phyloP scores from a whole-genome alignment of 2,329 filamentous ascomycete genomes.

The Emericellopsis cladophorae region DNA sequence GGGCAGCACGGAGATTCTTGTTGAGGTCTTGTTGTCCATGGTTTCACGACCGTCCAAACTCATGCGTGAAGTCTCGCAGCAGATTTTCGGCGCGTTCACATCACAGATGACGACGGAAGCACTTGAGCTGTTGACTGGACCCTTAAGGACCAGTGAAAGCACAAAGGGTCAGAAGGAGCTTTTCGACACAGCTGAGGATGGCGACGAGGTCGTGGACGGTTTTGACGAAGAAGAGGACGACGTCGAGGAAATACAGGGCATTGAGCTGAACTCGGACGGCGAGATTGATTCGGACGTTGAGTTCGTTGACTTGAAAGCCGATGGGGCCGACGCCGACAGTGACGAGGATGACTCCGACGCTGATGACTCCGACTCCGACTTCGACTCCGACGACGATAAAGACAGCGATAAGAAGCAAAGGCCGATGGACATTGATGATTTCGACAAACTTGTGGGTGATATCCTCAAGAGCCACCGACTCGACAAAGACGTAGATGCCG shows the following conservation, averaged over 20 bases:
- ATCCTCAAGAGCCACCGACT: slow-evolving; percentile 61
- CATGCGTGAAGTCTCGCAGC: slow-evolving; percentile 74
- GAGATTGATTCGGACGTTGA: slow-evolving; percentile 39
- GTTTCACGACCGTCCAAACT: slow-evolving; percentile 74
- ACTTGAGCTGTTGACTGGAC: slow-evolving; percentile 51
- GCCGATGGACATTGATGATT: slow-evolving; percentile 51
- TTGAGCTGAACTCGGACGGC: slow-evolving; percentile 21
- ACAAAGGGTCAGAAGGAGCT: slow-evolving; percentile 74
- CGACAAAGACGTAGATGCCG: slow-evolving; percentile 44
- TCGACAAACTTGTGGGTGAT: slow-evolving; percentile 40
- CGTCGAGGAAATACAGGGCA: slow-evolving; percentile 19
- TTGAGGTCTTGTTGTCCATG: slow-evolving; percentile 86
- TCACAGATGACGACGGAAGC: slow-evolving; percentile 61
- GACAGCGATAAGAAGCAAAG: slow-evolving; percentile 29
- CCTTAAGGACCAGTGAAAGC: slow-evolving; percentile 69
- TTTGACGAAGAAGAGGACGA: slow-evolving; percentile 20
- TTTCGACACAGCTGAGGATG: slow-evolving; percentile 58
- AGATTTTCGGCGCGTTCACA: slow-evolving; percentile 78
- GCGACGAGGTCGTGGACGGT: slow-evolving; percentile 31
- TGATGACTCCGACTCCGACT: slow-evolving; percentile 27
- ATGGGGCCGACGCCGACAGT: slow-evolving; percentile 28
- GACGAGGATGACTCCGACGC: slow-evolving; percentile 26
- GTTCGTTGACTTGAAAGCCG: slow-evolving; percentile 27
- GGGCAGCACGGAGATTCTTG: slow-evolving; percentile 56
- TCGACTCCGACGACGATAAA: slow-evolving; percentile 32